Base-by-base conservation (phyloP, 805 yeast species). In the Kregervanrija delftensis region DNA sequence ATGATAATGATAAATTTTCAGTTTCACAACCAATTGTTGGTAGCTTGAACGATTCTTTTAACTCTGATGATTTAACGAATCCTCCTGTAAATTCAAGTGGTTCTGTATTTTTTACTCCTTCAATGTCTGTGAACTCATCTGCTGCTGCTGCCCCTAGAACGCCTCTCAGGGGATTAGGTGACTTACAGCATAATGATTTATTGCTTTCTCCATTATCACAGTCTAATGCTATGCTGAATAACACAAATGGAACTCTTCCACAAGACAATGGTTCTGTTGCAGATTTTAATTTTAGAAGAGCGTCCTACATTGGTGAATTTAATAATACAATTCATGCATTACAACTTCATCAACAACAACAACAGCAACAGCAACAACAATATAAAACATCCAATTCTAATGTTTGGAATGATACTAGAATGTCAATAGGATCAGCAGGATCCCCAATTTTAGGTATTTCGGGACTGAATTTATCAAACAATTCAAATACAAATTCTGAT, bases 401-500 rank as follows among this genome's bases (percentile, higher is more conserved):
- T 22, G 28, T 22, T 22, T 37, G 42, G 34, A 42, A 39, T 34
- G 35, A 16, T 9, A 30, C 28, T 39, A 45, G 59, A 36, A 48
- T 55, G 10, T 56, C 61, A 6, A 43, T 51, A 10, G 59, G 58
- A 8, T 56, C 62, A 11, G 49, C 55, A 8, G 53, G 57, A 2
- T 57, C 60, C 14, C 62, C 62, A 10, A 39, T 54, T 12, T 39
- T 54, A 8, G 43, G 41, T n/a, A 47, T 46, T 30, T 45, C 57
- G 2, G 48, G 34, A 3, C 11, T 48, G 16, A 47, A 33, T 30
- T 46, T 52, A 5, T 11, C 17, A 15, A 15, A 17, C 56, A 57
- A 28, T 48, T 50, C 6, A 51, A 48, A 37, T 16, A 38, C 14
- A 8, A 15, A 43, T 11, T 43, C 33, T 13, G 33, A 32, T 33